Base-by-base conservation (phyloP, 176 grass and related monocot genomes). In the Aegilops umbellulata region DNA sequence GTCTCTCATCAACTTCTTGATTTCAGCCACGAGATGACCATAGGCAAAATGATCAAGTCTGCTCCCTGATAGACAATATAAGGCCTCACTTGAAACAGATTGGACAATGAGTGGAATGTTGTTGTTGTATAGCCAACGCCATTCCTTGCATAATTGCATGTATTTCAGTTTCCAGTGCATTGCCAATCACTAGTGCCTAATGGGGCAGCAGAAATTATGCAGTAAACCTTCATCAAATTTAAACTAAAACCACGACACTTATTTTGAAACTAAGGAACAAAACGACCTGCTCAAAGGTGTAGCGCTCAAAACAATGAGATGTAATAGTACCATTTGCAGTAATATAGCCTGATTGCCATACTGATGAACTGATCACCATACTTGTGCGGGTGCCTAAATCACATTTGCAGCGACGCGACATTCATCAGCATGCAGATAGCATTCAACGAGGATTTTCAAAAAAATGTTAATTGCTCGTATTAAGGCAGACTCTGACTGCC, bases 401-500 rank as follows among this genome's bases (percentile, higher is more conserved):
- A 75, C 25, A 20, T 75, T 44, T 31, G 3, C 23, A 4, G 22
- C 22, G 22, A 62, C 23, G 8, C 6, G 24, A 5, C 22, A 38
- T 57, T 57, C 46, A 77, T 55, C 16, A 38, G 30, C 44, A 68
- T 38, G 75, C 22, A 49, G 47, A 49, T 29, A 26, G 27, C 22
- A 11, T 51, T 32, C 46, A 75, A 77, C 12, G 26, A 27, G 46
- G 26, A 1, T 10, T 46, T 46, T 27, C 77, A 75, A 80, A 87
- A 87, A 70, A 81, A 81, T 84, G 77, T 30, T 69, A 76, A 61
- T 32, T 29, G 68, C 53, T 58, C 35, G 27, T 31, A 31, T 67
- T 67, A 65, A 55, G 39, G 11, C 23, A 38, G 17, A 24, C 25
- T 80, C 20, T 36, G 44, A 66, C 36, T 29, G 83, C 31, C 60